Conservation (phyloP, 768 basidiomycete species). For the Leucocoprinus sp. region DNA sequence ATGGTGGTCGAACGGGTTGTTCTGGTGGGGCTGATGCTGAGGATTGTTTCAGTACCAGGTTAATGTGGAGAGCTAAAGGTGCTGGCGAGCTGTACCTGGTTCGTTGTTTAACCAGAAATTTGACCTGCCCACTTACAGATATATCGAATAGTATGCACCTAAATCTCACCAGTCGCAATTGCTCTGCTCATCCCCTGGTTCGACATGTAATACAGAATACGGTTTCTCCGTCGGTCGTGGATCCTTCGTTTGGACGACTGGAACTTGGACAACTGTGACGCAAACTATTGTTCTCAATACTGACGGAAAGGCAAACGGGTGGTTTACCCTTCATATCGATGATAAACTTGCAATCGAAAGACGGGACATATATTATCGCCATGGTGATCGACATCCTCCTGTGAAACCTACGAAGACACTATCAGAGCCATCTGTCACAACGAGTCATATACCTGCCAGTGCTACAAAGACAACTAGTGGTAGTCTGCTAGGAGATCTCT, state of each 20-base stretch:
- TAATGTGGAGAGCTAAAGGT: slow-evolving; percentile 62
- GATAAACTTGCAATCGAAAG: slow-evolving; percentile 39
- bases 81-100: slow-evolving; percentile 50
- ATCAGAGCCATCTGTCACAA: slow-evolving; percentile 20
- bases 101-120: neutral
- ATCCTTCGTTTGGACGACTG: slow-evolving; percentile 51
- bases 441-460: neutral
- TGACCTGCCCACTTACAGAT: neutral
- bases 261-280: slow-evolving; percentile 55
- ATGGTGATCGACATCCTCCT: slow-evolving; percentile 38
- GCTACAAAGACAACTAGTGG: neutral
- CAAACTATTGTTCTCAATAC: slow-evolving; percentile 71
- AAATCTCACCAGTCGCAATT: slow-evolving; percentile 52
- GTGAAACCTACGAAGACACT: slow-evolving; percentile 26
- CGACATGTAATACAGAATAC: slow-evolving; percentile 49
- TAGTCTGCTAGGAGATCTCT: slow-evolving; percentile 11
- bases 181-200: slow-evolving; percentile 42
- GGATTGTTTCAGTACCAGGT: slow-evolving; percentile 53
- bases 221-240: slow-evolving; percentile 64
- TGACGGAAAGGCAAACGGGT: slow-evolving; percentile 57
- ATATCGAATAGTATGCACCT: slow-evolving; percentile 25
- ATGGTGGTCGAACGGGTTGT: slow-evolving; percentile 33
- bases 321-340: slow-evolving; percentile 55
- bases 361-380: slow-evolving; percentile 44
- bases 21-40: slow-evolving; percentile 54